phyloP scores from a whole-genome alignment of 192 early-diverging fungal species.

The Lunasporangiospora selenospora region DNA sequence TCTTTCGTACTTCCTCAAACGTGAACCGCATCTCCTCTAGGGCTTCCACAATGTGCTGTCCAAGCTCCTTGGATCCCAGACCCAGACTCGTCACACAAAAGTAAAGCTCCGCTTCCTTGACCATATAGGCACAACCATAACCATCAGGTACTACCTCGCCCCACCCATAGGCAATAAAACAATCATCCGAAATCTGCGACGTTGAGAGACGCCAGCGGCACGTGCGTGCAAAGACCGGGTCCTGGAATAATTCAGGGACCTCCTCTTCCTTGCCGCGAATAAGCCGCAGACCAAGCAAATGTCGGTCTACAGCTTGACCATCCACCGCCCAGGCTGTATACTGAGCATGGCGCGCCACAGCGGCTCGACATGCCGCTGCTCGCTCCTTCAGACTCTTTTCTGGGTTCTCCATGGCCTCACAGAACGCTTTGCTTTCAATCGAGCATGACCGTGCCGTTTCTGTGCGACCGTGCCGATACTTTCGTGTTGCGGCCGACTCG shows the following conservation, averaged over 20 bases:
- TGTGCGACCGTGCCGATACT: conserved; percentile 86
- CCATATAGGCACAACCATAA: conserved; percentile 90
- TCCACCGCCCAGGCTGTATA: conserved; percentile 76
- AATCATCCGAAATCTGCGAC: conserved; percentile 45
- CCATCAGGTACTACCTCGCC: conserved; percentile 83
- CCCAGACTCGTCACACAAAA: conserved; percentile 69
- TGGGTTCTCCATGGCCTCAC: conserved; percentile 65
- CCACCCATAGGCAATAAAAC: conserved; percentile 64
- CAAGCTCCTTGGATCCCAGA: conserved; percentile 50
- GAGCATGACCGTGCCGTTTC: conserved; percentile 86
- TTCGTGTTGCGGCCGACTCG: conserved; percentile 84
- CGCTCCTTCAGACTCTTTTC: conserved; percentile 43
- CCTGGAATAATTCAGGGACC: conserved; percentile 53
- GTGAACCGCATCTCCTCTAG: conserved; percentile 69
- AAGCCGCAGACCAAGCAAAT: conserved; percentile 81
- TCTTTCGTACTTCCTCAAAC: conserved; percentile 54
- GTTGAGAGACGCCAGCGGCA: conserved; percentile 81
- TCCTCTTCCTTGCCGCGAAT: conserved; percentile 48
- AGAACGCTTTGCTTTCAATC: conserved; percentile 72
- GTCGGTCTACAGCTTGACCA: conserved; percentile 83
- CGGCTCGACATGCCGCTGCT: conserved; percentile 63
- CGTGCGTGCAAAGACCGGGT: conserved; percentile 72
- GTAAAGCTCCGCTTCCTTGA: conserved; percentile 63
- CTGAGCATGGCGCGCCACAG: conserved; percentile 67
- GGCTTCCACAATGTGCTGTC: conserved; percentile 62